Evolutionary conservation across 257 asterid genomes (phyloP).

Genomic region (Nicotiana undulata): DNA sequence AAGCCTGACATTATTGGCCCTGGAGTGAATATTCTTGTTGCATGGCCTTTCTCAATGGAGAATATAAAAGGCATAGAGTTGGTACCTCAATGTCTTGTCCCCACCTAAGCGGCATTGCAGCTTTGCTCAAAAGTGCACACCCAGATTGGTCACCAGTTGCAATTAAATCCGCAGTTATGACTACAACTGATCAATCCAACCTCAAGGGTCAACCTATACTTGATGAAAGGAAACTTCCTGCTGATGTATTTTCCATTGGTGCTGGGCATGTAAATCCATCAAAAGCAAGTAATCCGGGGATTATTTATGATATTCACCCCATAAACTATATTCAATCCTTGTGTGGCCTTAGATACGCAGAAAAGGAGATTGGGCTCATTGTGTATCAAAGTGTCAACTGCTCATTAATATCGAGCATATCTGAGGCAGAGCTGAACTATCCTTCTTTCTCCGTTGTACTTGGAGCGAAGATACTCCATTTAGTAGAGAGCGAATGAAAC

Average conservation of each 20-base stretch:
- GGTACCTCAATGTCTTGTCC: background rate
- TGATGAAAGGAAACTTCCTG: background rate
- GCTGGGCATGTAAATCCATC: background rate
- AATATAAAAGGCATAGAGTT: background rate
- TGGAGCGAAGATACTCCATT: no score
- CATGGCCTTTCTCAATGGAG: background rate
- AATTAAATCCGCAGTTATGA: background rate
- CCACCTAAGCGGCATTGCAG: background rate
- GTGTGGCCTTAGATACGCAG: background rate
- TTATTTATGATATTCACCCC: background rate
- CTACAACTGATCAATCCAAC: background rate
- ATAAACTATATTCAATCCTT: background rate
- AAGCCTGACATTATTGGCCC: background rate
- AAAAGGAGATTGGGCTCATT: no score
- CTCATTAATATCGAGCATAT: no score
- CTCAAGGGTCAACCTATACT: background rate
- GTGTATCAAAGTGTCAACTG: background rate
- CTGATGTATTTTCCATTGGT: background rate
- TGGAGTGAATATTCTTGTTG: background rate
- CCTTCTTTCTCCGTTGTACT: no score
- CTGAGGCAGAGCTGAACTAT: no score
- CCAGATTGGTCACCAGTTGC: background rate
- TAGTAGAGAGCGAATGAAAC: no score
- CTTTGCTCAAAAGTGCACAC: background rate
- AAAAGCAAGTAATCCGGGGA: background rate